Evolutionary conservation across 169 alveolate genomes (phyloP).

Genomic region (Plasmodium adleri): DNA sequence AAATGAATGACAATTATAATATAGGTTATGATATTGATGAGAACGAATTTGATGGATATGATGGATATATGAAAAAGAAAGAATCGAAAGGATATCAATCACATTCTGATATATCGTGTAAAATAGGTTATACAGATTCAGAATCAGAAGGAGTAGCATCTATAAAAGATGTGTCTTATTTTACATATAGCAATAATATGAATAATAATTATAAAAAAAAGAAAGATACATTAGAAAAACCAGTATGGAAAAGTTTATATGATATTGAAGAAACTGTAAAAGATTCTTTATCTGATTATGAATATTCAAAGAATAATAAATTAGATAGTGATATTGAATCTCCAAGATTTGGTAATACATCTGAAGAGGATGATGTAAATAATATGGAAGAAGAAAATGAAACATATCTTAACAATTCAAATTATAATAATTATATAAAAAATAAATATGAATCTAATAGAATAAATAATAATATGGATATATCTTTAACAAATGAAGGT

Average conservation of each 20-base stretch:
- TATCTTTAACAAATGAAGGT: neutral
- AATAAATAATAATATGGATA: neutral
- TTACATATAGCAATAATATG: slow-evolving; percentile 23
- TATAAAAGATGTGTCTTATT: slow-evolving; percentile 58
- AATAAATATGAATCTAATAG: neutral
- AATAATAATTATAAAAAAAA: slow-evolving; percentile 20
- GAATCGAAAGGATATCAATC: slow-evolving; percentile 56
- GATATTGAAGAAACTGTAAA: slow-evolving; percentile 70
- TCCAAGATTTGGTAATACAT: slow-evolving; percentile 70
- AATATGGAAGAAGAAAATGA: slow-evolving; percentile 12
- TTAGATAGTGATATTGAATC: slow-evolving; percentile 42
- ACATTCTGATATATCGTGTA: slow-evolving; percentile 65
- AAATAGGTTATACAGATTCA: slow-evolving; percentile 73
- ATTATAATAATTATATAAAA: slow-evolving; percentile 1
- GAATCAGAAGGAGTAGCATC: slow-evolving; percentile 77
- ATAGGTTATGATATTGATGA: too few relatives aligned
- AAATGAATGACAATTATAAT: slow-evolving; percentile 36
- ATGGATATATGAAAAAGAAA: slow-evolving; percentile 12
- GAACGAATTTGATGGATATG: slow-evolving; percentile 31
- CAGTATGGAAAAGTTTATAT: slow-evolving; percentile 63
- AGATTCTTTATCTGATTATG: slow-evolving; percentile 66
- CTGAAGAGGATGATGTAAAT: slow-evolving; percentile 15
- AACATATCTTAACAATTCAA: neutral
- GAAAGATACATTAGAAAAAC: slow-evolving; percentile 68
- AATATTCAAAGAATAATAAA: slow-evolving; percentile 35